Base-by-base conservation (phyloP, 2,329 filamentous ascomycete species). In the Fusarium xyrophilum region DNA sequence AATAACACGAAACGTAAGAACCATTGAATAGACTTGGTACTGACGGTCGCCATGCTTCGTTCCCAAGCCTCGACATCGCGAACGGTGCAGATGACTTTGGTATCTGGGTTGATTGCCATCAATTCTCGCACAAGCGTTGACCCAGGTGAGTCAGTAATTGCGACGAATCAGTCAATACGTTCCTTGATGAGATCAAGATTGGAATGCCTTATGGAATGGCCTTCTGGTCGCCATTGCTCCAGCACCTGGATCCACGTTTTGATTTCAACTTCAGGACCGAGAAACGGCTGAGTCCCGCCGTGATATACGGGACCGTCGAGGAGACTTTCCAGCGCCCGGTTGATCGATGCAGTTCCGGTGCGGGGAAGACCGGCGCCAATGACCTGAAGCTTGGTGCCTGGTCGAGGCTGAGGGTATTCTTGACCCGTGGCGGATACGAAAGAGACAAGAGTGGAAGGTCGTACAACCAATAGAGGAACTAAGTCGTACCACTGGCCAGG, bases 361-460 rank as follows among this genome's bases (percentile, higher is more conserved):
- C 43, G 43, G 14, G 43, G 43, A 32, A 47, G 43, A 4, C 43
- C 43, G 4, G 27, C 43, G 5, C 43, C 27, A 27, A 47, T 47
- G 27, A 47, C 43, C 17, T 47, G 27, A 4, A 47, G 27, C 7
- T 3, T 47, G 11, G 27, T 47, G 14, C 43, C n/a, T 17, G 27
- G 27, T 13, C n/a, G 10, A 13, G 43, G 43, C 10, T 47, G 27
- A 32, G 27, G 32, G 27, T 47, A 46, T 7, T 30, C 14, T 17
- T 46, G 43, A 0, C 43, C 43, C 43, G 30, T 46, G 6, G 4
- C 6, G 3, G 5, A 3, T 9, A 12, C 5, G 5, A 8, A 17
- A 12, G 5, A 0, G 14, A 30, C 5, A 7, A 30, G 7, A 7
- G 27, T 0, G 12, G 0, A 5, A 7, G 1, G 5, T 17, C 1